Conservation (phyloP, 2,329 filamentous ascomycete genomes). For the Fusarium succisae region DNA sequence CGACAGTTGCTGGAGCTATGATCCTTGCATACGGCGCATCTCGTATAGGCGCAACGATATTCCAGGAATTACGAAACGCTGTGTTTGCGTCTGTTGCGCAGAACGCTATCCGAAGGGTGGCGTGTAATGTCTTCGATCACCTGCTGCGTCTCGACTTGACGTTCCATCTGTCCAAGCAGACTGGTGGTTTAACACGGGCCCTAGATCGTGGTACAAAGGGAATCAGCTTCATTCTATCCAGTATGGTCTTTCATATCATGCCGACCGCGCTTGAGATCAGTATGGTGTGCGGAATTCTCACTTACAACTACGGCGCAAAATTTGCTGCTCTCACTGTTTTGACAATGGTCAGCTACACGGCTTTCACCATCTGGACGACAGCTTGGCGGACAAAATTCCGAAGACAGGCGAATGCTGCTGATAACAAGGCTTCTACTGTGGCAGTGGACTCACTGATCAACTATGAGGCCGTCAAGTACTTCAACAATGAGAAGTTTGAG, state of each 20-base stretch:
- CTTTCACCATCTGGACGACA: constrained; percentile 97
- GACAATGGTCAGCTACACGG: constrained; percentile 94
- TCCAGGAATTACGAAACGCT: constrained; percentile 94
- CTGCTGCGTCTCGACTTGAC: constrained; percentile 87
- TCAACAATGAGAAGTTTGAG: constrained; percentile 98
- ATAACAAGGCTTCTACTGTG: constrained; percentile 94
- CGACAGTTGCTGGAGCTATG: constrained; percentile 89
- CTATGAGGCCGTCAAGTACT: constrained; percentile 99
- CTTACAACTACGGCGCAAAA: constrained; percentile 91
- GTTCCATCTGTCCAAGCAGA: constrained; percentile 95
- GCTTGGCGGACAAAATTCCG: constrained; percentile 98
- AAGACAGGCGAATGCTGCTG: constrained; percentile 92
- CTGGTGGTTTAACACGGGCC: constrained; percentile 89
- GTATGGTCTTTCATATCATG: constrained; percentile 98
- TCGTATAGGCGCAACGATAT: constrained; percentile 86
- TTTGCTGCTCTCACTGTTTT: constrained; percentile 90
- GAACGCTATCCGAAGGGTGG: constrained; percentile 92
- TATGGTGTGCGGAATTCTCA: constrained; percentile 95
- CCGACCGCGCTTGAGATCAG: constrained; percentile 93
- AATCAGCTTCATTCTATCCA: constrained; percentile 95
- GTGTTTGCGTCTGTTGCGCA: constrained; percentile 97
- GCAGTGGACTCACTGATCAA: constrained; percentile 98
- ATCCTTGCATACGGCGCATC: constrained; percentile 92
- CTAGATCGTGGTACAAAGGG: constrained; percentile 98
- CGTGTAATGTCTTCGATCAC: constrained; percentile 92